Evolutionary conservation across 140 eudicot genomes (phyloP), one percentile per base, ranked within the genome.

Genomic region (Cichorium intybus): DNA sequence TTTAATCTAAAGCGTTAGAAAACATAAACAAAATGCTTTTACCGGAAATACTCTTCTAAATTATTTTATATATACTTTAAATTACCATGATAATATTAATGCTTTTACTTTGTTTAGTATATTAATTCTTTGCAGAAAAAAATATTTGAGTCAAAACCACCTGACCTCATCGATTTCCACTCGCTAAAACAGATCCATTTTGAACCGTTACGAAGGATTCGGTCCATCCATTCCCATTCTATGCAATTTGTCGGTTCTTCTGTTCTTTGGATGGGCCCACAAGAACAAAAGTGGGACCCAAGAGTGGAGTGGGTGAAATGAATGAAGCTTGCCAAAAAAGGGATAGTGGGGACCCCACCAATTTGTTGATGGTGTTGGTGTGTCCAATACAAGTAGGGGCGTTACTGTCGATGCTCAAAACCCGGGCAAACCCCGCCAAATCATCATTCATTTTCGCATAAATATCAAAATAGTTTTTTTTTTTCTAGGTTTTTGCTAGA

Each of bases 291-390:
- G 52, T 52, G 61, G 61, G 51, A 23, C 51, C 50, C 37, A 34
- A 10, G 11, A 66, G 52, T 66, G 52, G 62, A 52, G 72, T 52
- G 39, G 52, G 45, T 63, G 57, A 47, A 63, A 66, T 52, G 62
- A 66, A 35, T 66, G 72, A 66, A 66, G 39, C 53, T 66, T 66
- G 72, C 62, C 15, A 5, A 22, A 52, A 53, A 66, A 66, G 72
- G 72, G 24, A 64, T 51, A 9, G 24, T 4, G 20, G 50, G 34
- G 33, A 24, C 62, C 49, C 62, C 45, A 56, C 45, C 35, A 27
- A 24, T 55, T 55, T 15, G 31, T 55, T 55, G 61, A 50, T 50
- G 24, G 7, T 10, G 16, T 14, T 14, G 8, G 50, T 43, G 16
- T 18, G 50, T 14, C 5, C n/a, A n/a, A n/a, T n/a, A n/a, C n/a